Conservation (phyloP, 148 eudicot species). For the Cornus controversa region DNA sequence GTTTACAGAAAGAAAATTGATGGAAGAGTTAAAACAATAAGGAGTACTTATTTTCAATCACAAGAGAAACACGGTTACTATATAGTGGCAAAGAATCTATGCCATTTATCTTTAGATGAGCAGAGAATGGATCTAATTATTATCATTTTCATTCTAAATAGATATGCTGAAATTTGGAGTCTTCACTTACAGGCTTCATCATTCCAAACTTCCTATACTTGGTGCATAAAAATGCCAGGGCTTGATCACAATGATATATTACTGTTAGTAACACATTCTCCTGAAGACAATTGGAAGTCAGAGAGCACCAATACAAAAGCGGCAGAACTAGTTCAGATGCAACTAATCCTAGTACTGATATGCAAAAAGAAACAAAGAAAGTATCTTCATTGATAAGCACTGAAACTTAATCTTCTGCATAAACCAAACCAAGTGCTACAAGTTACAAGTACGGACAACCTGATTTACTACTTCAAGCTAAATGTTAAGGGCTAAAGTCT, state of each 20-base stretch:
- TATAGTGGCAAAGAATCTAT: too few relatives aligned
- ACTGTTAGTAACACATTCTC: neutral
- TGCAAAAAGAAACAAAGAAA: too few relatives aligned
- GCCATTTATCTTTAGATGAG: neutral
- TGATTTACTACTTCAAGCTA: too few relatives aligned
- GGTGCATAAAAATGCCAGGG: neutral
- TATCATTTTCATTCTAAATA: neutral
- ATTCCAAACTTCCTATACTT: neutral
- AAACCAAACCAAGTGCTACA: too few relatives aligned
- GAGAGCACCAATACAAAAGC: neutral
- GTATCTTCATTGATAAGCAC: too few relatives aligned
- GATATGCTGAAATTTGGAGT: neutral
- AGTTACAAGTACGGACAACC: too few relatives aligned
- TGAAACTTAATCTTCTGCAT: too few relatives aligned
- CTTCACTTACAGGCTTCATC: neutral
- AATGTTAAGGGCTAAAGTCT: too few relatives aligned
- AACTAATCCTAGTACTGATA: too few relatives aligned
- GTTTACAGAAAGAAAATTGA: neutral
- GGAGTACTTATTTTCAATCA: too few relatives aligned
- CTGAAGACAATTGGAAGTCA: neutral
- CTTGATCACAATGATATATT: neutral
- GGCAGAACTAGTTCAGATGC: neutral
- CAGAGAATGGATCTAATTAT: neutral
- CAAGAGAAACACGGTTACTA: neutral
- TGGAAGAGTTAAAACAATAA: too few relatives aligned